Percentiles rank a stretch among this genome's conserved stretches.
Evolutionary conservation across 257 asterid genomes (phyloP).

Genomic region (Nicotiana benthamiana): DNA sequence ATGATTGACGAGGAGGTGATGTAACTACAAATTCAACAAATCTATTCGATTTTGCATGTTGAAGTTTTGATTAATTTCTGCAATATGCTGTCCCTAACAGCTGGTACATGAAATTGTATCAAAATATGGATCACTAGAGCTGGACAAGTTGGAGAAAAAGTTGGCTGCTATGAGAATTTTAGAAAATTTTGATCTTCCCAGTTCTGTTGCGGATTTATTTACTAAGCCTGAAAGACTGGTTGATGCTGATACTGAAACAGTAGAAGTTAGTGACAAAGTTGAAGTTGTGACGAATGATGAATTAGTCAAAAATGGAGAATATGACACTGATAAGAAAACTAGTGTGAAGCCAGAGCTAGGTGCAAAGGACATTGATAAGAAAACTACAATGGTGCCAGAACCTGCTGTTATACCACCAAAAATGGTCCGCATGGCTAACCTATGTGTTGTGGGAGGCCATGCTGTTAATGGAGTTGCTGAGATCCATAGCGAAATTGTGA

Average conservation of each 20-base stretch:
- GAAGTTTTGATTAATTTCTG: constrained; percentile 15
- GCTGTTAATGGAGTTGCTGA: constrained; percentile 89
- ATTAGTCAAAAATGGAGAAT: constrained; percentile 18
- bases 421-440: constrained; percentile 83
- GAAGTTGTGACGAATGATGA: constrained; percentile 20
- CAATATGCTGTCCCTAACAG: constrained; percentile 31
- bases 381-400: constrained; percentile 21
- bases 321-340: constrained; percentile 3
- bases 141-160: constrained; percentile 46
- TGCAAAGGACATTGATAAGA: constrained; percentile 25
- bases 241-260: constrained; percentile 19
- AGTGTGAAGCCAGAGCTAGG: constrained; percentile 5
- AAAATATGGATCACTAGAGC: constrained; percentile 48
- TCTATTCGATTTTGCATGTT: constrained; percentile 10
- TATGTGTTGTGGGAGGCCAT: constrained; percentile 82
- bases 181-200: constrained; percentile 69
- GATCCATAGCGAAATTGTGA: constrained; percentile 78
- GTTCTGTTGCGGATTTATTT: constrained; percentile 35
- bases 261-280: constrained; percentile 9
- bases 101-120: constrained; percentile 55
- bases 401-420: constrained; percentile 40
- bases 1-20: constrained; percentile 76
- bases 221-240: constrained; percentile 6
- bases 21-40: constrained; percentile 2
- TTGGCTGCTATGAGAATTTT: constrained; percentile 62